Base-by-base conservation (phyloP, 2,329 filamentous ascomycete genomes). In the Aspergillus pseudoviridinutans region DNA sequence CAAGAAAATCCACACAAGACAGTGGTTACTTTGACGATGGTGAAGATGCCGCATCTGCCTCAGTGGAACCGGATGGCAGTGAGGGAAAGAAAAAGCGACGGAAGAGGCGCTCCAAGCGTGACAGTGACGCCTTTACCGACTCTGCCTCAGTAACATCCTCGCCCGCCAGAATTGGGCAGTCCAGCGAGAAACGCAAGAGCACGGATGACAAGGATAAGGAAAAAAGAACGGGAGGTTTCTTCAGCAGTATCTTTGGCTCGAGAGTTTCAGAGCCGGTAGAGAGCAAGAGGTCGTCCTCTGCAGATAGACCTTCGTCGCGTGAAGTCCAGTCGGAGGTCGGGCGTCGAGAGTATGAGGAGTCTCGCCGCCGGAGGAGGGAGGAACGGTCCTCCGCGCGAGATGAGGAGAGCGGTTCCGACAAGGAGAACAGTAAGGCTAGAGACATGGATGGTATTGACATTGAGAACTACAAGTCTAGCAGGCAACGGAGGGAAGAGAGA, bases 391-490 rank as follows among this genome's bases (percentile, higher is more conserved):
- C 73, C 55, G 64, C 32, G 29, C 29, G 3, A 5, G 47, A 55
- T 82, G 59, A 77, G 78, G 62, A 74, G 69, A 59, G 74, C 75
- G 10, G 74, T 75, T 50, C 75, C 75, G 57, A 69, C 66, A 53
- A 53, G 61, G 54, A 72, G 71, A 55, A 75, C 56, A 70, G 75
- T 52, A 70, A 69, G 62, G 59, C 65, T 60, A 62, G 71, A 58
- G 62, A 74, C 51, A 74, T 76, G 56, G 76, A 78, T 50, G 72
- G 73, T 28, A 59, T 64, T 35, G 66, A 68, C 54, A 58, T 71
- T 54, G 69, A 74, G 55, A 66, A 67, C 25, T 70, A 70, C 61
- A 70, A 67, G 52, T 68, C 68, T 51, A 67, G 64, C 61, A 71
- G 67, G 56, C 66, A 68, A 56, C 67, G 67, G 60, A 72, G 67